These are phyloP conservation scores for Adansonia grandidieri DNA, from an alignment of 441 rosid genomes.

Conservation along the genomic window DNA sequence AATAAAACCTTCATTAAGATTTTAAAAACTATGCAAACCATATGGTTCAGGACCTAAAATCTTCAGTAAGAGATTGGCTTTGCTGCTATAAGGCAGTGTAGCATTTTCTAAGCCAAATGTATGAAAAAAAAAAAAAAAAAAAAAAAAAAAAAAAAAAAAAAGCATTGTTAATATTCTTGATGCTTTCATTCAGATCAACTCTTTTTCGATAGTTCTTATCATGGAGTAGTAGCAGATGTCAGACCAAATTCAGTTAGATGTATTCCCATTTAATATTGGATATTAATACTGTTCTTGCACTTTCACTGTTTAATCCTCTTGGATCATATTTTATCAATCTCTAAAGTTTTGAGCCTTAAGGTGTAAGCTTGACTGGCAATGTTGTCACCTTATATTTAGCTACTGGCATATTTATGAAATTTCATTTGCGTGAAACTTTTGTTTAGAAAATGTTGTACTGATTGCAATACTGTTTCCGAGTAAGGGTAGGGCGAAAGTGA, in stretches of 20 bases:
- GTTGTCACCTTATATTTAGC: not conserved
- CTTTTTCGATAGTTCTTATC: not conserved
- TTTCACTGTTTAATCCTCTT: slow-evolving; percentile 3
- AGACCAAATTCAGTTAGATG: not conserved
- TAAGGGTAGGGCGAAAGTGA: slow-evolving; percentile 83
- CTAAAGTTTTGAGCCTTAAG: not conserved
- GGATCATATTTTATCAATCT: not conserved
- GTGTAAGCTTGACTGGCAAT: slow-evolving; percentile 1
- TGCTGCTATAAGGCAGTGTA: not conserved
- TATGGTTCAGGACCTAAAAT: not conserved
- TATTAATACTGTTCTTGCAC: not conserved
- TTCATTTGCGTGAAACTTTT: not conserved
- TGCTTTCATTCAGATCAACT: not conserved
- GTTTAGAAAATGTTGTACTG: slow-evolving; percentile 22
- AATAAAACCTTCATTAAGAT: not conserved
- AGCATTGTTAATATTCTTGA: not conserved
- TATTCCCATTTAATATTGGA: not conserved
- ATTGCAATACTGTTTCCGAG: slow-evolving; percentile 21
- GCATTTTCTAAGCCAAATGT: not conserved
- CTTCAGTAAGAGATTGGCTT: not conserved
- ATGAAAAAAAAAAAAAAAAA: too few relatives aligned
- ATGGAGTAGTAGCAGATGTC: not conserved
- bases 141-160: not conserved
- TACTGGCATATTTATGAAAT: not conserved
- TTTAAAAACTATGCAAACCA: not conserved